Conservation (phyloP, 2,329 filamentous ascomycete species). For the Aspergillus calidoustus region DNA sequence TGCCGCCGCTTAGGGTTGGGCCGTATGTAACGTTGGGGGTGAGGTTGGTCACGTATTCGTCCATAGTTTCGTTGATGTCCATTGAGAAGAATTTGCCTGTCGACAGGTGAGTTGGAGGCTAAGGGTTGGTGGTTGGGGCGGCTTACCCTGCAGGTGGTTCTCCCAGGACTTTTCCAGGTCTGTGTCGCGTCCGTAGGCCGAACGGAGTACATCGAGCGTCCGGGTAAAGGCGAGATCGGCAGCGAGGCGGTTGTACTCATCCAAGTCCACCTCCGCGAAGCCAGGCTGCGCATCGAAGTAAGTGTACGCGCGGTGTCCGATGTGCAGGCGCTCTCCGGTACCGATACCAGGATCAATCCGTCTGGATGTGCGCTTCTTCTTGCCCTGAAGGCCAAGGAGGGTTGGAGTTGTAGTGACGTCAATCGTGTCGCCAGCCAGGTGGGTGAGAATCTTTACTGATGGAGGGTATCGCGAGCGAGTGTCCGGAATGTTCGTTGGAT, state of each 20-base stretch:
- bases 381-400: slow-evolving; percentile 58
- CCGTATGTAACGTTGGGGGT: slow-evolving; percentile 36
- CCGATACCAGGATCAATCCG: slow-evolving; percentile 57
- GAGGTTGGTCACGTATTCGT: slow-evolving; percentile 35
- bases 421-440: slow-evolving; percentile 59
- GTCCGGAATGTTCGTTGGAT: slow-evolving; percentile 62
- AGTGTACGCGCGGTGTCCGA: slow-evolving; percentile 49
- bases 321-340: slow-evolving; percentile 48
- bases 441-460: slow-evolving; percentile 57
- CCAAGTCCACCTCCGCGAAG: slow-evolving; percentile 72
- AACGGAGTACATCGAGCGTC: slow-evolving; percentile 62
- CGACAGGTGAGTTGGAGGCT: background rate
- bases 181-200: slow-evolving; percentile 58
- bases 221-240: slow-evolving; percentile 72
- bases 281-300: slow-evolving; percentile 64
- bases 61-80: slow-evolving; percentile 37
- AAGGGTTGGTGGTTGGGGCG: background rate
- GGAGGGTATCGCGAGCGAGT: slow-evolving; percentile 43
- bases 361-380: slow-evolving; percentile 54
- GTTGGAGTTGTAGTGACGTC: slow-evolving; percentile 55
- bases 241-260: slow-evolving; percentile 68
- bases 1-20: slow-evolving; percentile 47
- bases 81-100: slow-evolving; percentile 40
- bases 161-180: slow-evolving; percentile 44
- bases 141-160: slow-evolving; percentile 41